Percentiles rank a stretch among this genome's conserved stretches.
Conservation (phyloP, 306 rosid genomes). For the Argentina anserina region DNA sequence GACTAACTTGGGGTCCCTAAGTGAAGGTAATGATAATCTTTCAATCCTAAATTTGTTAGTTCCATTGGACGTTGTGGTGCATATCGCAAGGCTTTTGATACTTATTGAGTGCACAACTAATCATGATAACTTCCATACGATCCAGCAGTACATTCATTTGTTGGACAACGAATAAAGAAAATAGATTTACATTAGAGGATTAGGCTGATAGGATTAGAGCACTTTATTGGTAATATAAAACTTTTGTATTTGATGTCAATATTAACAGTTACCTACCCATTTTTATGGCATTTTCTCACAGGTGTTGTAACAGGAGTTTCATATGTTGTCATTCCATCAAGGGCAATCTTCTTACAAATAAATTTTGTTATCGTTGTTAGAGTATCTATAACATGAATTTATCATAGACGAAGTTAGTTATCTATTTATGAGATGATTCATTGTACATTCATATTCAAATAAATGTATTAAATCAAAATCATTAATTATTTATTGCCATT, state of each 20-base stretch:
- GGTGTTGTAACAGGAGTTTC: conserved; percentile 66
- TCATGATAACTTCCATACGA: not conserved
- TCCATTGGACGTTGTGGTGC: not conserved
- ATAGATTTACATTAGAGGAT: not conserved
- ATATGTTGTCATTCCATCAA: conserved; percentile 51
- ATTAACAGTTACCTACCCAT: not conserved
- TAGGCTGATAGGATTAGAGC: not conserved
- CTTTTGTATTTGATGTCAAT: not conserved
- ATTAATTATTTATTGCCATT: no score
- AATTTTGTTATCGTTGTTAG: no score
- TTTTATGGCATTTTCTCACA: conserved; percentile 33
- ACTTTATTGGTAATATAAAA: not conserved
- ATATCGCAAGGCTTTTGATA: not conserved
- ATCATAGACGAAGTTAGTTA: no score
- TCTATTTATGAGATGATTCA: no score
- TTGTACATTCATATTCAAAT: no score
- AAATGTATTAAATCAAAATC: no score
- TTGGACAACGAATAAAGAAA: not conserved
- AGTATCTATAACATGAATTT: no score
- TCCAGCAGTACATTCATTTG: not conserved
- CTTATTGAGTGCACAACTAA: not conserved
- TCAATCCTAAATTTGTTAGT: not conserved
- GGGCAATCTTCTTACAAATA: no score
- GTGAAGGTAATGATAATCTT: conserved; percentile 53
- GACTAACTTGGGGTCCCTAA: conserved; percentile 56